Evolutionary conservation across 1,139 yeast genomes (phyloP).

Genomic region (Pichia norvegensis): DNA sequence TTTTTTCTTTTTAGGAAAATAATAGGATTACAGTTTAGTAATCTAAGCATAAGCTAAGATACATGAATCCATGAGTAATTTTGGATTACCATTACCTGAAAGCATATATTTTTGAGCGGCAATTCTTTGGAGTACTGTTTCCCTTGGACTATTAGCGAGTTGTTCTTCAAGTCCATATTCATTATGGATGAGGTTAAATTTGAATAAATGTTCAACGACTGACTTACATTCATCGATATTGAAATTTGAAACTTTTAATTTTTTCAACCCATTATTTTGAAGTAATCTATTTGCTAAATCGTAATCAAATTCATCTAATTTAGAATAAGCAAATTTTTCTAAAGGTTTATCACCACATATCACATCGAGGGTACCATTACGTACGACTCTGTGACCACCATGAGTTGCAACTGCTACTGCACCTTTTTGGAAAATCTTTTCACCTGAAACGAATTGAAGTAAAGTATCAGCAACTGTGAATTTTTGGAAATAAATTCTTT

Average conservation of each 20-base stretch:
- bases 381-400: constrained; percentile 32
- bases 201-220: constrained; percentile 46
- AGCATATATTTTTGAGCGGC: constrained; percentile 49
- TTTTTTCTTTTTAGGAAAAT: neutral
- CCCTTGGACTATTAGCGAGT: constrained; percentile 10
- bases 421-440: constrained; percentile 45
- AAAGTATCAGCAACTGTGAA: constrained; percentile 63
- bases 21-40: neutral
- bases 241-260: constrained; percentile 47
- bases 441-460: constrained; percentile 51
- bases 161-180: constrained; percentile 32
- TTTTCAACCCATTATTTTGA: constrained; percentile 29
- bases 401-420: constrained; percentile 62
- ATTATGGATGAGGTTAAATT: constrained; percentile 49
- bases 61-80: constrained; percentile 49
- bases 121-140: constrained; percentile 27
- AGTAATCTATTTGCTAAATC: constrained; percentile 40
- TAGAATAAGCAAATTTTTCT: constrained; percentile 52
- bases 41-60: constrained; percentile 28
- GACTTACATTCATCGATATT: constrained; percentile 46
- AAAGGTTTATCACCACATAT: constrained; percentile 42
- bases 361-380: constrained; percentile 48
- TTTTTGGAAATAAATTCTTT: constrained; percentile 51
- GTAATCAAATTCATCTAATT: constrained; percentile 44
- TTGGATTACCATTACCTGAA: constrained; percentile 78